phyloP scores from a whole-genome alignment of 2,329 filamentous ascomycete genomes.

The Chaetomium sp. region DNA sequence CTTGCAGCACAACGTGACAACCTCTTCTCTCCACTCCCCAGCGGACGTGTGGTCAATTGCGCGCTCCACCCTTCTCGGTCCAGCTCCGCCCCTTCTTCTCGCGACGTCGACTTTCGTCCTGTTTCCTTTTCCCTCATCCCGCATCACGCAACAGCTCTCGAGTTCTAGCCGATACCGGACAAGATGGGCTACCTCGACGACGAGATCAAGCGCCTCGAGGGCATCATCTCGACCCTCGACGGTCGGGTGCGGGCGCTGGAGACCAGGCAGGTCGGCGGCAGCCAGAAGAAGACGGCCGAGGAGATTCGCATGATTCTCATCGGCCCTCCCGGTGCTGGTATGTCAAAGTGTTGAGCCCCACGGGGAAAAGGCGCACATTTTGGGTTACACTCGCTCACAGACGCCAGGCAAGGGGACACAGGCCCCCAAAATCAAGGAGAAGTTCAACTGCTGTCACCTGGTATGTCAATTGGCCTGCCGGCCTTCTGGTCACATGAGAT shows the following conservation, averaged over 20 bases:
- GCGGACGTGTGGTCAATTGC: constrained; percentile 18
- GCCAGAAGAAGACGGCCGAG: constrained; percentile 46
- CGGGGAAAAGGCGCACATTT: constrained; percentile 6
- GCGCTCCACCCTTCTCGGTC: not conserved
- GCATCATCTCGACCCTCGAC: constrained; percentile 78
- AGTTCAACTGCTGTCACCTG: constrained; percentile 94
- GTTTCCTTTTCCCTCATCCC: constrained; percentile 7
- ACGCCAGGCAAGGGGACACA: constrained; percentile 91
- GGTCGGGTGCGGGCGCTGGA: constrained; percentile 81
- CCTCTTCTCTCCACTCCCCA: constrained; percentile 5
- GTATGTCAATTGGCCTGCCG: constrained; percentile 47
- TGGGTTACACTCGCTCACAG: constrained; percentile 6
- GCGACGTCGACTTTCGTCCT: constrained; percentile 5
- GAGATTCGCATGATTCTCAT: constrained; percentile 95
- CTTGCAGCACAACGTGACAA: too few species aligned
- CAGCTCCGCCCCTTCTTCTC: constrained; percentile 5
- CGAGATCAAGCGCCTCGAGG: constrained; percentile 77
- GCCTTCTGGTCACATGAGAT: too few species aligned
- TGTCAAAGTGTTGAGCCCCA: constrained; percentile 30
- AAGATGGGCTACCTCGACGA: constrained; percentile 86
- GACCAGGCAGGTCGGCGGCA: constrained; percentile 54
- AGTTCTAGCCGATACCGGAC: constrained; percentile 23
- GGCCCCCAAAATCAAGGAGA: constrained; percentile 96
- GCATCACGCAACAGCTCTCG: not conserved
- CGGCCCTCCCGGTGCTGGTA: constrained; percentile 94